Evolutionary conservation across 129 eudicot genomes (phyloP).

Genomic region (Tagetes erecta): DNA sequence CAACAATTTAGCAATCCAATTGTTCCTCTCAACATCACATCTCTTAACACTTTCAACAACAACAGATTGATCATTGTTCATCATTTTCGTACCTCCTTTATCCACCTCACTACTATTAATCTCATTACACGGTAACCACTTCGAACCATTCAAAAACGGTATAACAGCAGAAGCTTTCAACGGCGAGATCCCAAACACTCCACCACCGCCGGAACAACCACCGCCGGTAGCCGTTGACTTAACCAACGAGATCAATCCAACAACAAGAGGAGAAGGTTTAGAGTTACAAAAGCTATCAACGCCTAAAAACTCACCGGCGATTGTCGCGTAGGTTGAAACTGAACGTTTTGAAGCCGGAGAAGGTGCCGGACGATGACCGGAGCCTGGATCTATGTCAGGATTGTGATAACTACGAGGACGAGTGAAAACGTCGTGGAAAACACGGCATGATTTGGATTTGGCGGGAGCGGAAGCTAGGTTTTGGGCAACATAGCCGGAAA

Average conservation of each 20-base stretch:
- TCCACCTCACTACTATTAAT: slow-evolving; percentile 56
- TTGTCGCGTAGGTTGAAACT: slow-evolving; percentile 32
- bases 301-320: slow-evolving; percentile 47
- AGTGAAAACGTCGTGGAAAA: slow-evolving; percentile 47
- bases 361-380: slow-evolving; percentile 15
- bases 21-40: slow-evolving; percentile 31
- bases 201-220: slow-evolving; percentile 24
- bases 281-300: slow-evolving; percentile 22
- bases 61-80: not conserved
- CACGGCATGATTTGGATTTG: slow-evolving; percentile 38
- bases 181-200: slow-evolving; percentile 59
- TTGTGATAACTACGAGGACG: slow-evolving; percentile 43
- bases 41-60: slow-evolving; percentile 25
- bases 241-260: slow-evolving; percentile 50
- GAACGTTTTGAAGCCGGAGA: slow-evolving; percentile 6
- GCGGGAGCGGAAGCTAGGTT: slow-evolving; percentile 52
- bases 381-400: slow-evolving; percentile 38
- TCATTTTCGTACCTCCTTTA: slow-evolving; percentile 55
- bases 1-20: slow-evolving; percentile 65
- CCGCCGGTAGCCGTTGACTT: slow-evolving; percentile 40
- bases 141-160: slow-evolving; percentile 66
- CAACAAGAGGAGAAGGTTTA: slow-evolving; percentile 40
- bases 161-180: slow-evolving; percentile 51
- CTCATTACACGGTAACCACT: slow-evolving; percentile 82
- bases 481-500: slow-evolving; percentile 67